These are phyloP conservation scores for Radiomyces spectabilis DNA, from an alignment of 192 early-diverging fungal species.

Conservation along the genomic window DNA sequence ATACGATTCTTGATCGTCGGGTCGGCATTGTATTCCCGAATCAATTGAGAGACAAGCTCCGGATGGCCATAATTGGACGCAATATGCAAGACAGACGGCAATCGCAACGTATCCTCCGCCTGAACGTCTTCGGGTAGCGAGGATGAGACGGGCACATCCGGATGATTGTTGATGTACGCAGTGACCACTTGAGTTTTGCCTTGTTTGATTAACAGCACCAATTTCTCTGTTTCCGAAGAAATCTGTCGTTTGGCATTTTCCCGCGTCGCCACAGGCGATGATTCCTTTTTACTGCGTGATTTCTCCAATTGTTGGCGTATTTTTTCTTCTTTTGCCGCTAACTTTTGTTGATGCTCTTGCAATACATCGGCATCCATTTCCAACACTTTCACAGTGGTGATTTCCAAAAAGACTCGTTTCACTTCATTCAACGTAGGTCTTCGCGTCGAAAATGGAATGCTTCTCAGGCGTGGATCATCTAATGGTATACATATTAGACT, in stretches of 20 bases:
- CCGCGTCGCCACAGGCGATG: background rate
- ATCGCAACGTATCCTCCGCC: slow-evolving; percentile 31
- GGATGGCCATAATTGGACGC: slow-evolving; percentile 54
- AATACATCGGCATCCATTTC: slow-evolving; percentile 28
- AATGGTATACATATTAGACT: too few species aligned
- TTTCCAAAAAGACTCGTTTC: slow-evolving; percentile 54
- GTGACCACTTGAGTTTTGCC: slow-evolving; percentile 55
- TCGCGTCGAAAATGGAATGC: slow-evolving; percentile 71
- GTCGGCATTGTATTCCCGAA: slow-evolving; percentile 71
- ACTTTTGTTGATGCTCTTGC: slow-evolving; percentile 11
- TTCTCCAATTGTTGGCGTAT: slow-evolving; percentile 1
- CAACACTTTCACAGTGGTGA: slow-evolving; percentile 49
- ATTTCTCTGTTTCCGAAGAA: slow-evolving; percentile 31
- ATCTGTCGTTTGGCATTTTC: slow-evolving; percentile 13
- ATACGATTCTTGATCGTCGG: slow-evolving; percentile 44
- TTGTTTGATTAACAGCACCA: slow-evolving; percentile 49
- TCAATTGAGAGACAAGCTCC: slow-evolving; percentile 45
- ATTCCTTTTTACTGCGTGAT: background rate
- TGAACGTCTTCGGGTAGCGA: slow-evolving; percentile 19
- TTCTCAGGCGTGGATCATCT: slow-evolving; percentile 49
- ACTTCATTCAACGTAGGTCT: slow-evolving; percentile 71
- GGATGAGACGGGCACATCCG: slow-evolving; percentile 27
- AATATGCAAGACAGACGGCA: slow-evolving; percentile 69
- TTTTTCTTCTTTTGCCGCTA: slow-evolving; percentile 8
- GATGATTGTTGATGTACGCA: slow-evolving; percentile 43